Base-by-base conservation (phyloP, 2,329 filamentous ascomycete species). In the Xylaria arbuscula region DNA sequence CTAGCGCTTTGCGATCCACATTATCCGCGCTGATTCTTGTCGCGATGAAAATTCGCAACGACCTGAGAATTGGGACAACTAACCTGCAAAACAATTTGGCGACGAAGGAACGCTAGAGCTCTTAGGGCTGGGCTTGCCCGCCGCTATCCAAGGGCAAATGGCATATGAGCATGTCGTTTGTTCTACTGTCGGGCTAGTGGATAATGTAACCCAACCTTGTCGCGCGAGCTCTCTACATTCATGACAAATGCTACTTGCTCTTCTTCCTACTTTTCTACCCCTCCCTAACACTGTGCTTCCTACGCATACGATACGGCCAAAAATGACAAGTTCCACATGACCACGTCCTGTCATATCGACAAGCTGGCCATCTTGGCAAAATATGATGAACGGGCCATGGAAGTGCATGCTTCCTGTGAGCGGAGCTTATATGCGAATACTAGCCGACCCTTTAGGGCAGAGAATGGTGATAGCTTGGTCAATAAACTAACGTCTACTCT, bases 171-270 rank as follows among this genome's bases (percentile, higher is more conserved):
- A 45, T 7, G 40, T 45, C 6, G 15, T n/a, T 17, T 50, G 24
- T 36, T 22, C 40, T 59, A 34, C 34, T 42, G 24, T 36, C 32
- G 22, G 59, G 40, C 48, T 9, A 19, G 48, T 56, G 34, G 36
- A 56, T 48, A 53, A 36, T 57, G 42, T 51, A 59, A n/a, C 17
- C 66, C 51, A 68, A 62, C 51, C 22, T 54, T 32, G 34, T 32
- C 32, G 40, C 13, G 40, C 32, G 36, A 32, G 48, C n/a, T 15
- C n/a, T 47, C 45, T 34, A 36, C 34, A 34, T n/a, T 17, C 38
- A 65, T 70, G 65, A 68, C 65, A 68, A 68, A 68, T 70, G 48
- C 50, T 47, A 38, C 9, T n/a, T 34, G 17, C 11, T 38, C 47
- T 57, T 28, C 8, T 47, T 36, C 51, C 40, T 38, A 53, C 17